Conservation (phyloP, 129 eudicot genomes). For the Artemisia annua region DNA sequence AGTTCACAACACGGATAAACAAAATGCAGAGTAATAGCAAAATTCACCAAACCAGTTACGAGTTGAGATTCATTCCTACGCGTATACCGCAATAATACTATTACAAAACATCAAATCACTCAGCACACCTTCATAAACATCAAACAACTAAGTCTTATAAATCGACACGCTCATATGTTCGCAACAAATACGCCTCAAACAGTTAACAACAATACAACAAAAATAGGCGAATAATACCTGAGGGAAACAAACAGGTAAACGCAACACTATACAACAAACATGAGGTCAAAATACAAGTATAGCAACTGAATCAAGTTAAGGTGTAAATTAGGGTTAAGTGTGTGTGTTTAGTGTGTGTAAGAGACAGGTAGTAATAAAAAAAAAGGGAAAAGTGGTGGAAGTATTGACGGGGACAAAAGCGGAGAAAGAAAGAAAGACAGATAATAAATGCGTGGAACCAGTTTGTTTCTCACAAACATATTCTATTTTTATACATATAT, state of each 20-base stretch:
- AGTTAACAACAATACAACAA: no score
- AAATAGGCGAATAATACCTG: constrained; percentile 23
- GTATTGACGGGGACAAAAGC: constrained; percentile 40
- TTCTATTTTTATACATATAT: neutral
- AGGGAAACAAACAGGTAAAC: constrained; percentile 8
- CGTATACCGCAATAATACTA: neutral
- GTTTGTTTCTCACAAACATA: neutral
- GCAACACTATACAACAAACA: neutral
- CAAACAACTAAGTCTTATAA: neutral
- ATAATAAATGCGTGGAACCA: constrained; percentile 40
- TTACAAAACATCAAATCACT: neutral
- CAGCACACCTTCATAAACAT: neutral
- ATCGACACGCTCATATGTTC: neutral
- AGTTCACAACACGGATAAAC: no score
- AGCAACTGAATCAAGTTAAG: no score
- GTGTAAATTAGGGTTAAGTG: constrained; percentile 26
- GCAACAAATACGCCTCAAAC: neutral
- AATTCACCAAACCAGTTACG: neutral
- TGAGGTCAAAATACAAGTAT: no score
- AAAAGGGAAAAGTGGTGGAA: constrained; percentile 38
- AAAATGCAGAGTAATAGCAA: constrained; percentile 1
- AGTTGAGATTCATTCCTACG: neutral
- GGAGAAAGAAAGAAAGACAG: constrained; percentile 30
- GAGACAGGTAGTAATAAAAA: neutral
- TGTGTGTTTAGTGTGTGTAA: neutral